Conservation (phyloP, 2,329 filamentous ascomycete species). For the Pestalotiopsis sp. region DNA sequence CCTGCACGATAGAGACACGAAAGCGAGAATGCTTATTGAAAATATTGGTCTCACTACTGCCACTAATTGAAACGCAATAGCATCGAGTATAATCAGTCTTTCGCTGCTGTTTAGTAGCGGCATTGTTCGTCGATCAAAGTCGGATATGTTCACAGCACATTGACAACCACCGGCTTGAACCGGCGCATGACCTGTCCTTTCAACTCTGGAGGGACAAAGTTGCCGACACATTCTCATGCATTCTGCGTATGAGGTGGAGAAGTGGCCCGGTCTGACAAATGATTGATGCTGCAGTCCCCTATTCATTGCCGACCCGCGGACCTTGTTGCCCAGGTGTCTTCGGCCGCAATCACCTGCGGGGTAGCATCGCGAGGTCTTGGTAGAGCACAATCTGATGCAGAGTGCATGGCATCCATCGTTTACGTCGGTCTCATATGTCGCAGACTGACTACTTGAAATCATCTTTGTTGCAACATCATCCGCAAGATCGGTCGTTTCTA, state of each 20-base stretch:
- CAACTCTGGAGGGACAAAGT: background rate
- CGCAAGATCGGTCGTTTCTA: too few relatives aligned
- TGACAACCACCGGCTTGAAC: background rate
- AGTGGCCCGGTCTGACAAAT: background rate
- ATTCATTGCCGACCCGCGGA: background rate
- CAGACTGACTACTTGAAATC: background rate
- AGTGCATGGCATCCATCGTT: background rate
- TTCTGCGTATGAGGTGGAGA: background rate
- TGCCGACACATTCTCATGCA: background rate
- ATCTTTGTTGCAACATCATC: background rate
- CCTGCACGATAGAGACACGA: background rate
- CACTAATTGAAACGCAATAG: background rate
- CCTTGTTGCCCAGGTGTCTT: background rate
- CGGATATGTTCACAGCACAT: background rate
- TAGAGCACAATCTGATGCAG: background rate
- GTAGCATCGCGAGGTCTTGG: background rate
- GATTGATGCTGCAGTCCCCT: background rate
- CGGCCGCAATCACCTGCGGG: background rate
- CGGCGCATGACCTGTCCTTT: background rate
- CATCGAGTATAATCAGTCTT: background rate
- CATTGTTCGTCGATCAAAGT: background rate
- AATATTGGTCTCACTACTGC: background rate
- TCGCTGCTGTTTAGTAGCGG: background rate
- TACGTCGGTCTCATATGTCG: background rate
- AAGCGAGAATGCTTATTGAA: background rate